Evolutionary conservation across 805 yeast genomes (phyloP).

Genomic region (Cyberlindnera meyerae): DNA sequence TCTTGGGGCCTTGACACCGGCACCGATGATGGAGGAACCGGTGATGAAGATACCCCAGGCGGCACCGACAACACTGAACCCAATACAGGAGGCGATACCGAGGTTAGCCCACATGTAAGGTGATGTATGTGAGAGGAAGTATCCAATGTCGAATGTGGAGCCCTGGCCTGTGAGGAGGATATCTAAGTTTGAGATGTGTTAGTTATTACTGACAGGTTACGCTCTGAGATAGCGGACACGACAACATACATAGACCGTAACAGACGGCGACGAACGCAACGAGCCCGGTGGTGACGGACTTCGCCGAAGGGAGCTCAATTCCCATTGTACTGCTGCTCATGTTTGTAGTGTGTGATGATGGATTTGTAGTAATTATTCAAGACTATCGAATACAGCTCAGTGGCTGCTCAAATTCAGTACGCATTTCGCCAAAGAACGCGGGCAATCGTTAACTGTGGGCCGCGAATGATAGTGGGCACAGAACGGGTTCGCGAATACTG

Average conservation of each 20-base stretch:
- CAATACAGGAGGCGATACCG: conserved; percentile 89
- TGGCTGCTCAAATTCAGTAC: conserved; percentile 7
- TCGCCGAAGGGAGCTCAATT: conserved; percentile 17
- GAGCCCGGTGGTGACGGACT: conserved; percentile 14
- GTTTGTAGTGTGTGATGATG: background rate
- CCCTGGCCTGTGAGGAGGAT: conserved; percentile 85
- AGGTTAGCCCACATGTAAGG: conserved; percentile 97
- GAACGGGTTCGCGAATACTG: too few species aligned
- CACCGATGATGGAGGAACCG: conserved; percentile 91
- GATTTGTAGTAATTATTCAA: background rate
- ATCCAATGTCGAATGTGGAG: conserved; percentile 86
- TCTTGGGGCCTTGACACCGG: conserved; percentile 97
- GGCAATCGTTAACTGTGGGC: too few species aligned
- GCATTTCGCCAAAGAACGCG: background rate
- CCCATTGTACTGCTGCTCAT: conserved; percentile 18
- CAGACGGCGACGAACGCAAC: conserved; percentile 15
- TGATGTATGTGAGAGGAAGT: conserved; percentile 75
- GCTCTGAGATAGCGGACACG: background rate
- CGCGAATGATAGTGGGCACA: too few species aligned
- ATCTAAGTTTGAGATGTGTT: conserved; percentile 20
- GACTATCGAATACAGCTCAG: background rate
- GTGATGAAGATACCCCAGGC: conserved; percentile 99
- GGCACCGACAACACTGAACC: conserved; percentile 93
- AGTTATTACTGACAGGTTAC: background rate
- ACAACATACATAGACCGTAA: conserved; percentile 25